phyloP scores from a whole-genome alignment of 257 asterid genomes.

The Fraxinus americana region DNA sequence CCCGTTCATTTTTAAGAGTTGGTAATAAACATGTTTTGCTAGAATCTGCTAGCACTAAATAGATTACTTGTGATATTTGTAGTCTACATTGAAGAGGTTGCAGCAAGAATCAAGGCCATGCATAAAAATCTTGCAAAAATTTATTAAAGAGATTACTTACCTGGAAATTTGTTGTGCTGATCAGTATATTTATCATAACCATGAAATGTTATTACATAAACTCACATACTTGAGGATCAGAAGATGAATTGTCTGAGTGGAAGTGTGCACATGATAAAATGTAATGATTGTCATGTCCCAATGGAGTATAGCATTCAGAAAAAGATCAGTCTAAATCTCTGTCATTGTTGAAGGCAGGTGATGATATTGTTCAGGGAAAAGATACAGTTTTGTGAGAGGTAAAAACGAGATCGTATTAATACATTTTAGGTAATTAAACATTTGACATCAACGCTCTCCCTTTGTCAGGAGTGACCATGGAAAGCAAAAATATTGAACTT shows the following conservation, averaged over 20 bases:
- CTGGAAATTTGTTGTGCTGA: not conserved
- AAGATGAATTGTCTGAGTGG: not conserved
- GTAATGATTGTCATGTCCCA: not conserved
- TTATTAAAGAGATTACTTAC: not conserved
- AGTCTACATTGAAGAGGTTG: not conserved
- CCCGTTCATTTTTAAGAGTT: not conserved
- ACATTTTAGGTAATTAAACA: not conserved
- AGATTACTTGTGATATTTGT: not conserved
- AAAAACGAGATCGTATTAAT: not conserved
- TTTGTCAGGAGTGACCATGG: not conserved
- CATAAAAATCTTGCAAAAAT: not conserved
- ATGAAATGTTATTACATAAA: not conserved
- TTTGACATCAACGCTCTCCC: not conserved
- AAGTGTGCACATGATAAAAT: not conserved
- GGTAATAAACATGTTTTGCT: not conserved
- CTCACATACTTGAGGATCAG: not conserved
- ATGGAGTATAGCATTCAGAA: not conserved
- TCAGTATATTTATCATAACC: not conserved
- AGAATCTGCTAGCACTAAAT: not conserved
- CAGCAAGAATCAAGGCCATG: not conserved
- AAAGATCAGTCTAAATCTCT: not conserved
- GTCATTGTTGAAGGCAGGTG: not conserved
- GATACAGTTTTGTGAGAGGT: not conserved
- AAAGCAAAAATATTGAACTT: not conserved
- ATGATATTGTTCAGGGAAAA: not conserved